Base-by-base conservation (phyloP, 176 grass and related monocot species). In the Avena sativa region DNA sequence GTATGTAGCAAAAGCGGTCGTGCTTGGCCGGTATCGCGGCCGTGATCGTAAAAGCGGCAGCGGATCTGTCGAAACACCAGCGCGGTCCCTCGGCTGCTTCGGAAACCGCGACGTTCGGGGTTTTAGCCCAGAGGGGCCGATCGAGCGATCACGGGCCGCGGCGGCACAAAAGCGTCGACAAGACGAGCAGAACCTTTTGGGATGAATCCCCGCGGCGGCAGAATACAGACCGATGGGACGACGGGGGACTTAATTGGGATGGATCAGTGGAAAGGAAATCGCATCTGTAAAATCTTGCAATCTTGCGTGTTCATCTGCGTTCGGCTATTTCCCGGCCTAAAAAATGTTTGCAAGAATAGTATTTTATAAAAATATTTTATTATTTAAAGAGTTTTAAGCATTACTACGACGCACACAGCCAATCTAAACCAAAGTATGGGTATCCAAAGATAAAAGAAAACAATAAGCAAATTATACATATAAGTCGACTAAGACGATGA, bases 1-100 rank as follows among this genome's bases (percentile, higher is more conserved):
- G 83, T 76, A 40, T 70, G 83, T 76, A 40, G 78, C 72, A 57
- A 67, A 67, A 90, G 80, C 84, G 64, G 36, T 63, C 19, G 76
- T 19, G 13, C 14, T 70, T 70, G 83, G 78, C 61, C 52, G 71
- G 28, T 62, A 12, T 61, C 56, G 17, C 30, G 51, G 78, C 78
- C 36, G 78, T 81, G 88, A 65, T 57, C 65, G 72, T 49, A 61
- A 46, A 82, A 44, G 66, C 76, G 64, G 36, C 81, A 78, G 69
- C 38, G 3, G 72, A 26, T 80, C 80, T 23, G 74, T 15, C 34
- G 15, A 40, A 8, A 40, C 40, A 73, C 30, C 53, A 20, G 28
- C 20, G 48, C 57, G 30, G 59, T 58, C 8, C 75, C 15, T 16
- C 12, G 43, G 47, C 19, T 12, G 25, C 79, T 32, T 77, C n/a